A percentile compares a stretch with the other conserved stretches of the same genome.
Evolutionary conservation across 306 rosid genomes (phyloP).

Genomic region (Casuarina equisetifolia): DNA sequence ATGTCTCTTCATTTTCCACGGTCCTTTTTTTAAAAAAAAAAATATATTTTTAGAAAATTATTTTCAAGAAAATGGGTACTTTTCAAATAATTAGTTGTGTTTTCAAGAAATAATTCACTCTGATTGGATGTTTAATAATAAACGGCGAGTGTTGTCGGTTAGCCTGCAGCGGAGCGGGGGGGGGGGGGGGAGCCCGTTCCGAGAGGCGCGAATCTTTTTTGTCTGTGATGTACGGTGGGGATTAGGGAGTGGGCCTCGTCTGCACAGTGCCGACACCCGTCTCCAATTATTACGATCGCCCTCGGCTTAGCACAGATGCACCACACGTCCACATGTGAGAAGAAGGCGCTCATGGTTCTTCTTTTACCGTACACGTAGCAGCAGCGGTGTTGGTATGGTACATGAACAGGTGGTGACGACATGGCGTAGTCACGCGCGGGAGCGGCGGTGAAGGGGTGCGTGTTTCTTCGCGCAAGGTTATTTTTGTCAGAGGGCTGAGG

Average conservation of each 20-base stretch:
- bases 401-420: constrained; percentile 14
- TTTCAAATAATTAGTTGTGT: too few relatives aligned
- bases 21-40: too few relatives aligned
- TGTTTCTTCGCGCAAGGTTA: background rate
- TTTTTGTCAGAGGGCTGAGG: background rate
- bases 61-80: too few relatives aligned
- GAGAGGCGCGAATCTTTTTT: constrained; percentile 20
- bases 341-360: too few relatives aligned
- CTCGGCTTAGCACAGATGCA: too few relatives aligned
- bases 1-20: too few relatives aligned
- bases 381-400: background rate
- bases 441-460: constrained; percentile 6
- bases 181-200: background rate
- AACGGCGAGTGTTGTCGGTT: constrained; percentile 44
- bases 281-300: constrained; percentile 18
- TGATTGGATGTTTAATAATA: too few relatives aligned
- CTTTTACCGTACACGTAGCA: constrained; percentile 38
- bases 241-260: constrained; percentile 1
- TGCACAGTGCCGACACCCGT: constrained; percentile 4
- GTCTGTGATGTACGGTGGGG: background rate
- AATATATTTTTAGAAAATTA: too few relatives aligned
- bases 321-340: too few relatives aligned
- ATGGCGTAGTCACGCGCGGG: constrained; percentile 31
- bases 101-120: too few relatives aligned
- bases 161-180: constrained; percentile 17